These are phyloP conservation scores for Angomonas deanei DNA, from an alignment of 208 protist genomes.

Conservation along the genomic window DNA sequence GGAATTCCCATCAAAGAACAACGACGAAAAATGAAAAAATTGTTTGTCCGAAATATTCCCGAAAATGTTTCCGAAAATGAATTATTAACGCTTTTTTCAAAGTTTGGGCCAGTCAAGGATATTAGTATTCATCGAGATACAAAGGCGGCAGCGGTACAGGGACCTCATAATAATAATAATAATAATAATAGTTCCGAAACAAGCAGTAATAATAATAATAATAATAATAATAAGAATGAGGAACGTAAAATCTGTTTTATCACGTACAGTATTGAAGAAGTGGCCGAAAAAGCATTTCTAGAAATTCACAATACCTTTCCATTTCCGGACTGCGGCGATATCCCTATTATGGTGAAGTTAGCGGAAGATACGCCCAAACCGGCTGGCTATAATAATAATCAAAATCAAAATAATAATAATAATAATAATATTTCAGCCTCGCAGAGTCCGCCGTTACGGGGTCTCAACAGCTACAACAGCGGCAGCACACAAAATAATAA, in stretches of 20 bases:
- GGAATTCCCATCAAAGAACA: constrained; percentile 58
- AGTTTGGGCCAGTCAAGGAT: constrained; percentile 48
- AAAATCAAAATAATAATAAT: not conserved
- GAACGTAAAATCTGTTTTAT: constrained; percentile 27
- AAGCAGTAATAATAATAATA: not conserved
- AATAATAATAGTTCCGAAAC: not conserved
- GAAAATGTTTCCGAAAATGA: constrained; percentile 34
- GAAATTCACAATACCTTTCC: constrained; percentile 41
- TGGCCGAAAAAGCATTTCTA: constrained; percentile 32
- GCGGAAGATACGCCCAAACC: constrained; percentile 20
- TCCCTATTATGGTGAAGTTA: constrained; percentile 49
- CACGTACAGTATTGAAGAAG: constrained; percentile 35
- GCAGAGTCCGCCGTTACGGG: too few species aligned
- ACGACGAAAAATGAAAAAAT: constrained; percentile 59
- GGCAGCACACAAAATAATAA: too few species aligned
- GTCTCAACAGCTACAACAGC: too few species aligned
- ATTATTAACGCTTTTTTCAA: constrained; percentile 34
- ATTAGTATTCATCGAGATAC: constrained; percentile 72
- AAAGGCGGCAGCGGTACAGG: constrained; percentile 10
- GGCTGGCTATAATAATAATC: not conserved
- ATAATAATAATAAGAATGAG: not conserved
- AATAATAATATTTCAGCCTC: not conserved
- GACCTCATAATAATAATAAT: not conserved
- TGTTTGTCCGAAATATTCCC: constrained; percentile 86
- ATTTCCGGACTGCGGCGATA: constrained; percentile 24